Evolutionary conservation across 495 filamentous ascomycete genomes (phyloP).

Genomic region (Daldinia grandis): DNA sequence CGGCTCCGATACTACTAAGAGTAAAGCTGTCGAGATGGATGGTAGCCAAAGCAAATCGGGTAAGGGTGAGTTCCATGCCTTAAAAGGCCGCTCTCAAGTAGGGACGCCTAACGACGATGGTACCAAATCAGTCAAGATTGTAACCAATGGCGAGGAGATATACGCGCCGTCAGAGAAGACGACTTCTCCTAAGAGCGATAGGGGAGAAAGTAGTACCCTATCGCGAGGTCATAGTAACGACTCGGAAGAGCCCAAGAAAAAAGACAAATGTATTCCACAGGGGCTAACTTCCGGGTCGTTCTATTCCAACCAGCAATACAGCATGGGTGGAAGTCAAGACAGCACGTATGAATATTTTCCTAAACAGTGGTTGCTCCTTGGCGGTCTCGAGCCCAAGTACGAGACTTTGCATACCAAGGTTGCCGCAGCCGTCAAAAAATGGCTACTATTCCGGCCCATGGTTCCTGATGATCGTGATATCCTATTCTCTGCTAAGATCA

Average conservation of each 20-base stretch:
- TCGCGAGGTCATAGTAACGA: background rate
- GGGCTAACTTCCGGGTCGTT: slow-evolving; percentile 53
- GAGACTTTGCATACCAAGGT: slow-evolving; percentile 79
- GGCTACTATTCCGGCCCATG: slow-evolving; percentile 89
- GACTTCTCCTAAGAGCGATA: slow-evolving; percentile 10
- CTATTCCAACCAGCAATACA: slow-evolving; percentile 49
- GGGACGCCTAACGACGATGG: slow-evolving; percentile 34
- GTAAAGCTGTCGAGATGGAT: background rate
- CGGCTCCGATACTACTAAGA: background rate
- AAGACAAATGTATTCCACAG: slow-evolving; percentile 64
- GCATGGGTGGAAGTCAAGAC: slow-evolving; percentile 84
- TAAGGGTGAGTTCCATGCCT: slow-evolving; percentile 7
- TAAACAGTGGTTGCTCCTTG: slow-evolving; percentile 81
- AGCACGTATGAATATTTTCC: slow-evolving; percentile 96
- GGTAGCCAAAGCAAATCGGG: slow-evolving; percentile 1
- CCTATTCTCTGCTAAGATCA: slow-evolving; percentile 70
- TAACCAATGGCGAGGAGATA: slow-evolving; percentile 29
- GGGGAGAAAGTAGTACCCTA: background rate
- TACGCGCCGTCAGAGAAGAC: slow-evolving; percentile 15
- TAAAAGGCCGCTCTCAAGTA: slow-evolving; percentile 29
- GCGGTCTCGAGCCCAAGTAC: slow-evolving; percentile 84
- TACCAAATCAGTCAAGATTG: slow-evolving; percentile 25
- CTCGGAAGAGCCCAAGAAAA: slow-evolving; percentile 31
- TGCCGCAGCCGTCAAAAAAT: slow-evolving; percentile 72
- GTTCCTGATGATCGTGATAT: slow-evolving; percentile 75